A percentile compares a stretch with the other conserved stretches of the same genome.
These are phyloP conservation scores for Russula dissimulans DNA, from an alignment of 768 basidiomycete species.

Conservation along the genomic window DNA sequence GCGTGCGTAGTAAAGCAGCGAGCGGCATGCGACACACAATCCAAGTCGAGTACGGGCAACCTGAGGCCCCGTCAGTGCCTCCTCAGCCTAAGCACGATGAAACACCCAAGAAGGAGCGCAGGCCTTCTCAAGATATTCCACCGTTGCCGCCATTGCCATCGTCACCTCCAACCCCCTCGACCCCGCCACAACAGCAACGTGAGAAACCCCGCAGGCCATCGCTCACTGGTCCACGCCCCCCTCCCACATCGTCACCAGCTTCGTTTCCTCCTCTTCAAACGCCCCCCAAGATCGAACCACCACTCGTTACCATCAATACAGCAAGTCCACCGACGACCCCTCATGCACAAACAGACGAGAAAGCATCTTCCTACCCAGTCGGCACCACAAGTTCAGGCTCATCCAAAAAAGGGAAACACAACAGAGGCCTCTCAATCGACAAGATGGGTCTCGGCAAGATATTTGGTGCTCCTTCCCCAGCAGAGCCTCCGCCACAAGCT, in stretches of 20 bases:
- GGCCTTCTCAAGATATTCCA: neutral
- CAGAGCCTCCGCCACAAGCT: conserved; percentile 27
- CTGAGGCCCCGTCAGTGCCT: conserved; percentile 22
- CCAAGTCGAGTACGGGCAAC: conserved; percentile 89
- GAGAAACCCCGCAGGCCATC: conserved; percentile 10
- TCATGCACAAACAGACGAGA: conserved; percentile 19
- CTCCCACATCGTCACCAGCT: conserved; percentile 7
- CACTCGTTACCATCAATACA: conserved; percentile 28
- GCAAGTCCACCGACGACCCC: conserved; percentile 27
- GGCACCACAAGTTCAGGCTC: conserved; percentile 27
- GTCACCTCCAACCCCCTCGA: neutral
- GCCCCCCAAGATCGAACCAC: conserved; percentile 19
- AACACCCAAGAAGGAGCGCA: conserved; percentile 12
- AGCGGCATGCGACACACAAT: conserved; percentile 78
- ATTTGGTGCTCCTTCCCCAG: conserved; percentile 37
- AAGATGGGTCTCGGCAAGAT: conserved; percentile 73
- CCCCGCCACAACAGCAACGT: conserved; percentile 7
- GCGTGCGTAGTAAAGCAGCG: conserved; percentile 35
- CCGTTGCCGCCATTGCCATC: neutral
- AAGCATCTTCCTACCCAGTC: conserved; percentile 13
- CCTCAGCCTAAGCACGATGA: conserved; percentile 3
- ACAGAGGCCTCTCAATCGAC: conserved; percentile 67
- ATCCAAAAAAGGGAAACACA: conserved; percentile 41
- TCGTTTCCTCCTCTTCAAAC: neutral
- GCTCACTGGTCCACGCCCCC: conserved; percentile 8